Conservation (phyloP, 139 green algal species). For the Marvania coccoides region DNA sequence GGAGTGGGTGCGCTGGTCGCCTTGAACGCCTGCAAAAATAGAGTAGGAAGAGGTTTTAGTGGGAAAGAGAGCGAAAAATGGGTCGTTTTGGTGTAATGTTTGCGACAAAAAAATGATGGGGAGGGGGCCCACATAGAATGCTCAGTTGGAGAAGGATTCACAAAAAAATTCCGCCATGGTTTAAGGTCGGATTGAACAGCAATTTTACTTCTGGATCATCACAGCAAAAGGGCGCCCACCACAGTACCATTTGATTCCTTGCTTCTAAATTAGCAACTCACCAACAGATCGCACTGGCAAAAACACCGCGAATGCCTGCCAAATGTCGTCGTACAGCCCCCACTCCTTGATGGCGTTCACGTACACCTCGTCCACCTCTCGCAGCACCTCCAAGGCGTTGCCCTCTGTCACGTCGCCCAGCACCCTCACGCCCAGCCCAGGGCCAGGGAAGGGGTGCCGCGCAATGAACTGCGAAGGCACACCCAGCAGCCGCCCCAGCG, state of each 20-base stretch:
- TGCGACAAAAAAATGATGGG: not conserved
- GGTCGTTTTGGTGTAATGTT: too few relatives aligned
- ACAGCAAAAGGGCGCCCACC: not conserved
- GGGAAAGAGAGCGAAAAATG: too few relatives aligned
- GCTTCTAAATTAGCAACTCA: constrained; percentile 25
- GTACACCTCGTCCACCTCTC: constrained; percentile 94
- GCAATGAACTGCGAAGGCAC: constrained; percentile 82
- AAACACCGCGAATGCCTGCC: constrained; percentile 99
- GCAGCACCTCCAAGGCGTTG: constrained; percentile 21
- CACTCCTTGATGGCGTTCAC: constrained; percentile 88
- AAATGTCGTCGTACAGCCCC: constrained; percentile 98
- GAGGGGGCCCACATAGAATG: not conserved
- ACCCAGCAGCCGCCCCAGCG: constrained; percentile 43
- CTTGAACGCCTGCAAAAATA: constrained; percentile 67
- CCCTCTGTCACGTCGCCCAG: constrained; percentile 85
- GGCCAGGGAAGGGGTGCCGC: constrained; percentile 96
- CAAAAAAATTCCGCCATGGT: constrained; percentile 22
- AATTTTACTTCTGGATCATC: constrained; percentile 22
- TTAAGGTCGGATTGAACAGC: constrained; percentile 35
- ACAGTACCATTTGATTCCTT: not conserved
- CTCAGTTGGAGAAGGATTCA: constrained; percentile 28
- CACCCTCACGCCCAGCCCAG: constrained; percentile 91
- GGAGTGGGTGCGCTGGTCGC: constrained; percentile 90
- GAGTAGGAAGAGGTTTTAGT: not conserved
- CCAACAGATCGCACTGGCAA: constrained; percentile 78